Base-by-base conservation (phyloP, 257 asterid species). In the Fraxinus excelsior region DNA sequence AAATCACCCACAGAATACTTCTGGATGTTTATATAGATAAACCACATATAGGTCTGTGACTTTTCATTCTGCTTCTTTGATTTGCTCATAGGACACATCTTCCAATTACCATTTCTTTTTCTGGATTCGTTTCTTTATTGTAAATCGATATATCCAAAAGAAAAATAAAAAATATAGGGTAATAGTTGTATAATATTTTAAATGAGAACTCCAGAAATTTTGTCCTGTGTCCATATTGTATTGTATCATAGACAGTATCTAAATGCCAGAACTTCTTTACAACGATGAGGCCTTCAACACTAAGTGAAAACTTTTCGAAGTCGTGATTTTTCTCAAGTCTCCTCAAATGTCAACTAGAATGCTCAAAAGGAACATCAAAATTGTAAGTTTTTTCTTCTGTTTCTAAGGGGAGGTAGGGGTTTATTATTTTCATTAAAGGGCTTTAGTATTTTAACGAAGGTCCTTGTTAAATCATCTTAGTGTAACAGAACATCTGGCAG, bases 11-110 rank as follows among this genome's bases (percentile, higher is more conserved):
- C 71, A 86, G 96, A 84, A 97, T 96, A 60, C 93, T 87, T 91
- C 81, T 96, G 89, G 99, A 93, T 88, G 96, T 92, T 79, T 97
- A 93, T 86, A 90, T 93, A 67, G 99, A 93, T 80, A 93, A 87
- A 81, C 98, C 91, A 79, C 96, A 87, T 53, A 80, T 84, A 85
- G 97, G 96, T 90, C 85, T 62, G 82, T 38, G 26, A 56, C 67
- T 31, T 76, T 76, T 60, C 12, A 21, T 74, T 21, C 38, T 10
- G 23, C 34, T 25, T 3, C 23, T 66, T 26, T 44, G 44, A 65
- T 40, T 68, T 34, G 37, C 37, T 5, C 37, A 26, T 40, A 67
- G 70, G 29, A 58, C 13, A 58, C 21, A 58, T 58, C 67, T 23
- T n/a, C 5, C 5, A 2, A 7, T n/a, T 56, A 6, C 28, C 66